These are phyloP conservation scores for Geotrichum siamense DNA, from an alignment of 1,139 yeast species.

Conservation along the genomic window DNA sequence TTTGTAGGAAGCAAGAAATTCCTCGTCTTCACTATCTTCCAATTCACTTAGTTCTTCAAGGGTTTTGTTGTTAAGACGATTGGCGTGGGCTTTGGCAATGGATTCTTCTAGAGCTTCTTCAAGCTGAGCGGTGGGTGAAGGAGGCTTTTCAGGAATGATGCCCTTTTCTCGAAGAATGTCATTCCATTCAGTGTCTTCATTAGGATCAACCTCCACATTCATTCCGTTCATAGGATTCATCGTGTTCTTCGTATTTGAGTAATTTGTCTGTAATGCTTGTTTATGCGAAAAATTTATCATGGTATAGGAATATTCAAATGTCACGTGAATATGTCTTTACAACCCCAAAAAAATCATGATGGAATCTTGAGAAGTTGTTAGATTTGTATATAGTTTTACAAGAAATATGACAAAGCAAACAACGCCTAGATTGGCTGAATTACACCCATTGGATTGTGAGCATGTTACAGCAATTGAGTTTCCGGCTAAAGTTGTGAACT, in stretches of 20 bases:
- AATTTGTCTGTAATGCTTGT: too few relatives aligned
- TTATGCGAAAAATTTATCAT: too few relatives aligned
- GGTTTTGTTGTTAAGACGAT: slow-evolving; percentile 65
- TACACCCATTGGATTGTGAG: slow-evolving; percentile 25
- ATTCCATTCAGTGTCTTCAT: slow-evolving; percentile 98
- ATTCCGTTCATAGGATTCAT: slow-evolving; percentile 32
- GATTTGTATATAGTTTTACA: too few relatives aligned
- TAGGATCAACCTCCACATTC: slow-evolving; percentile 87
- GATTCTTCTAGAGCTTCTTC: slow-evolving; percentile 89
- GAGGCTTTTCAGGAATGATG: slow-evolving; percentile 84
- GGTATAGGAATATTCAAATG: too few relatives aligned
- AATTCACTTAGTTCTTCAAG: slow-evolving; percentile 73
- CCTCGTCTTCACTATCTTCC: slow-evolving; percentile 70
- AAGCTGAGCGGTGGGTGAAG: slow-evolving; percentile 77
- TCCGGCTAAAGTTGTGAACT: slow-evolving; percentile 64
- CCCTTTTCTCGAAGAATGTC: slow-evolving; percentile 88
- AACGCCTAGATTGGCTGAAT: slow-evolving; percentile 20
- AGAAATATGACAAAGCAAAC: neutral
- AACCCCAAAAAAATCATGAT: too few relatives aligned
- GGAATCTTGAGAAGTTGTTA: too few relatives aligned
- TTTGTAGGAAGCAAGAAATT: slow-evolving; percentile 64
- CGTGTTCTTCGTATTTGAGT: too few relatives aligned
- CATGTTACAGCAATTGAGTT: slow-evolving; percentile 47
- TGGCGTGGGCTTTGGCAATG: slow-evolving; percentile 62
- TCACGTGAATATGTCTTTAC: too few relatives aligned